Base-by-base conservation (phyloP, 2,329 filamentous ascomycete genomes). In the Colletotrichum paranaense region DNA sequence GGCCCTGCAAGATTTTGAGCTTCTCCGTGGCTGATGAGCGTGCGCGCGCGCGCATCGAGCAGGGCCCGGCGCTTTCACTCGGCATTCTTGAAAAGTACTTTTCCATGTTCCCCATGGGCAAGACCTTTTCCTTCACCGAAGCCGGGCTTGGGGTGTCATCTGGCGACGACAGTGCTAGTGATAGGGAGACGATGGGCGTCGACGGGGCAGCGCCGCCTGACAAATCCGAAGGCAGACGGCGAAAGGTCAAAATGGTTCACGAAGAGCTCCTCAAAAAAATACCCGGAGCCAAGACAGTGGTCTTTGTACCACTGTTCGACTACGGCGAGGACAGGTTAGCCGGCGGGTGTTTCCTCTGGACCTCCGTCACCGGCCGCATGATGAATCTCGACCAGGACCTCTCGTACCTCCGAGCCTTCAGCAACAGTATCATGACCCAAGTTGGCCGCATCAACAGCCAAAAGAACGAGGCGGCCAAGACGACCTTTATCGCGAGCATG, bases 401-500 rank as follows among this genome's bases (percentile, higher is more conserved):
- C 1, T 81, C 81, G 0, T 77, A 78, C 16, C 76, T 79, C n/a
- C 77, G 78, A 28, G 83, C 84, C 5, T 87, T 88, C 75, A 83
- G 84, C 9, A 73, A 69, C 38, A 69, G 64, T 22, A 88, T 87
- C 62, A 90, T 91, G 85, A 86, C 85, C 14, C 87, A 91, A 68
- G 82, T 90, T 7, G 86, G 86, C 0, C 82, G 88, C n/a, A 82
- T 90, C 59, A 87, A 90, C 71, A 88, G 87, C 0, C 79, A 86
- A 46, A 85, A 86, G 35, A 86, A 85, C 3, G 85, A 88, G 68
- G 83, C 84, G 24, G 88, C 88, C 55, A 91, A 91, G 75, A 86
- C 86, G 1, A 88, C 89, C 11, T 90, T 91, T 72, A 89, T 91
- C 55, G 88, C 88, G 1, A 89, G 86, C 32, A 89, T 91, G 74